A percentile compares a stretch with the other conserved stretches of the same genome.
These are phyloP conservation scores for Setaria viridis DNA, from an alignment of 202 grass and related monocot genomes.

Conservation along the genomic window DNA sequence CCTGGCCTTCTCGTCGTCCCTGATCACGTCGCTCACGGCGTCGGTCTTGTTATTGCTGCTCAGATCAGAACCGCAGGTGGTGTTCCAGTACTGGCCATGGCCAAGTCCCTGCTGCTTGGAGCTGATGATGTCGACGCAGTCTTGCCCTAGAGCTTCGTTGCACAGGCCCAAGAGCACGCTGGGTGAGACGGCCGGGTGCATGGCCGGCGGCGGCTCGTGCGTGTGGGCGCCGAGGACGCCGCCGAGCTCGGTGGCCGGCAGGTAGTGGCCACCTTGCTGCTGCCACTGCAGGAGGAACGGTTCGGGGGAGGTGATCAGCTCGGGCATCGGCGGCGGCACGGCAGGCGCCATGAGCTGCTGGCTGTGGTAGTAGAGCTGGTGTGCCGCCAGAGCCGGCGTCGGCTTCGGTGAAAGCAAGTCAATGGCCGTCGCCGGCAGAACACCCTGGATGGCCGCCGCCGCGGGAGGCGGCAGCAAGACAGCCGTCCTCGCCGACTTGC, in stretches of 20 bases:
- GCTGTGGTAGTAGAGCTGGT: conserved; percentile 42
- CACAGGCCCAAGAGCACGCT: conserved; percentile 32
- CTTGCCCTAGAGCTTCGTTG: conserved; percentile 50
- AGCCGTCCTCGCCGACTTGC: conserved; percentile 41
- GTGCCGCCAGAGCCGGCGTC: background rate
- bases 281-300: conserved; percentile 45
- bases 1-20: conserved; percentile 55
- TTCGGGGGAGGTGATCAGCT: conserved; percentile 22
- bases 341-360: conserved; percentile 1
- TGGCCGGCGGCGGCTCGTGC: background rate
- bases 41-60: conserved; percentile 39
- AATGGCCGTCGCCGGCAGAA: conserved; percentile 13
- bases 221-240: conserved; percentile 47
- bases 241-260: conserved; percentile 60
- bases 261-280: conserved; percentile 42
- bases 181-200: background rate
- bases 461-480: background rate
- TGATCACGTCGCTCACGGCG: conserved; percentile 45
- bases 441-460: background rate
- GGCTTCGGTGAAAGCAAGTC: conserved; percentile 8
- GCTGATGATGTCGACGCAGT: conserved; percentile 36
- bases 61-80: background rate
- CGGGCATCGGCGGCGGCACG: conserved; percentile 2
- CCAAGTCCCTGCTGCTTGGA: conserved; percentile 37
- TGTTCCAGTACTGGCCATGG: conserved; percentile 22